phyloP scores from a whole-genome alignment of 371 early-diverging fungal species.

The Actinomortierella ambigua region DNA sequence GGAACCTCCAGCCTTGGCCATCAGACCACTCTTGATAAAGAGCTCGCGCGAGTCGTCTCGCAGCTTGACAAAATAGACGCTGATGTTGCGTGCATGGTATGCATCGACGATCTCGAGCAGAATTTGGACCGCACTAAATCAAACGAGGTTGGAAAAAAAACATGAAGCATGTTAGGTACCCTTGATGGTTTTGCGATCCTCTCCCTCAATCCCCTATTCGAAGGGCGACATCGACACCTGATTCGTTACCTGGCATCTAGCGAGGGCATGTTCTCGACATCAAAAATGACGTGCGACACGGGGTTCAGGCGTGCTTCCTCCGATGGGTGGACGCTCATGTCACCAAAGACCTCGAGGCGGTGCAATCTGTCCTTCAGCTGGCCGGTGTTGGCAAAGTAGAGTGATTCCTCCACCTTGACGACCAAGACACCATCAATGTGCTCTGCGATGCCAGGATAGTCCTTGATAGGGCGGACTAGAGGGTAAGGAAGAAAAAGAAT shows the following conservation, averaged over 20 bases:
- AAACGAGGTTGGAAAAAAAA: background rate
- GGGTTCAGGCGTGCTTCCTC: constrained; percentile 73
- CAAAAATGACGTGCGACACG: constrained; percentile 80
- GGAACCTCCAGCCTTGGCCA: constrained; percentile 63
- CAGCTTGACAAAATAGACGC: constrained; percentile 86
- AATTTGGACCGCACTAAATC: constrained; percentile 80
- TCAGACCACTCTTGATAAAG: constrained; percentile 74
- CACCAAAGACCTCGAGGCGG: constrained; percentile 90
- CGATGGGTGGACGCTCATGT: constrained; percentile 88
- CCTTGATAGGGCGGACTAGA: constrained; percentile 58
- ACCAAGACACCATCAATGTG: constrained; percentile 84
- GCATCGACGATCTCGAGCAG: constrained; percentile 87
- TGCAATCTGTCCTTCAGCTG: constrained; percentile 92
- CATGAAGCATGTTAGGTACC: background rate
- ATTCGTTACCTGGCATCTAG: constrained; percentile 82
- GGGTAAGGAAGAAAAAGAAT: background rate
- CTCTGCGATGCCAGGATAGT: constrained; percentile 69
- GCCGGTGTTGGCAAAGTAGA: constrained; percentile 95
- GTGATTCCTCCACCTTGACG: constrained; percentile 86
- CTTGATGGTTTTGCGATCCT: too few relatives aligned
- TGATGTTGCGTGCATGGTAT: constrained; percentile 75
- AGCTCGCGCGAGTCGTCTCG: constrained; percentile 65
- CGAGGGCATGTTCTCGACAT: constrained; percentile 82
- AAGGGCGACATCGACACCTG: background rate
- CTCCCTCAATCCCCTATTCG: too few relatives aligned